Evolutionary conservation across 495 filamentous ascomycete genomes (phyloP).

Genomic region (Podospora australis): DNA sequence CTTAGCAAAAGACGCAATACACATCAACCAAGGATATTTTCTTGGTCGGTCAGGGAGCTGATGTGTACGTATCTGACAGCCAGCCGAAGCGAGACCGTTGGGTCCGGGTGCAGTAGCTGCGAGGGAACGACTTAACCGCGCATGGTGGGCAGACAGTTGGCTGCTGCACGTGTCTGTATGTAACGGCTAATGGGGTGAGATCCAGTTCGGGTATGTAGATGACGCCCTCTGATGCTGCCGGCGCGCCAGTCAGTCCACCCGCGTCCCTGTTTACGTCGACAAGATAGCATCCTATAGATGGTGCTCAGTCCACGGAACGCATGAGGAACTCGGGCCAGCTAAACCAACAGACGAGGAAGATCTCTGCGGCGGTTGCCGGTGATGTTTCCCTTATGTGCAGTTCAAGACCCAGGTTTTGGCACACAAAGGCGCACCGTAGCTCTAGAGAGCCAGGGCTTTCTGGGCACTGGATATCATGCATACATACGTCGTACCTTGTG

Average conservation of each 20-base stretch:
- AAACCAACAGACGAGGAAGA: conserved; percentile 4
- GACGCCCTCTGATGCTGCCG: too few species aligned
- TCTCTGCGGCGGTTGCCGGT: conserved; percentile 2
- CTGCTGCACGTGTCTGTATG: not conserved
- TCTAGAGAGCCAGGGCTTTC: too few species aligned
- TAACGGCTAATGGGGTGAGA: too few species aligned
- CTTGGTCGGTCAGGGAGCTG: conserved; percentile 7
- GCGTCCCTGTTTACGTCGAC: too few species aligned
- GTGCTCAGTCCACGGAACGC: not conserved
- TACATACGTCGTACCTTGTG: too few species aligned
- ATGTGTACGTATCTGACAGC: conserved; percentile 8
- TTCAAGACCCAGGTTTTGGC: not conserved
- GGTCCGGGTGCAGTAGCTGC: conserved; percentile 17
- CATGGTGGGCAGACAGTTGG: conserved; percentile 16
- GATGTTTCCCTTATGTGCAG: conserved; percentile 1
- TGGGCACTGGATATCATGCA: too few species aligned
- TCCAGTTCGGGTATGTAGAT: too few species aligned
- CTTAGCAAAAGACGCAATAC: not conserved
- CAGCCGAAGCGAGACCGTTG: conserved; percentile 22
- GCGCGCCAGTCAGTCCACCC: too few species aligned
- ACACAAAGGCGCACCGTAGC: too few species aligned
- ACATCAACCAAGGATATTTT: too few species aligned
- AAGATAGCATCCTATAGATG: too few species aligned
- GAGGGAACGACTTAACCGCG: conserved; percentile 22
- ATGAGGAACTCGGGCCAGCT: not conserved